Percentiles rank a stretch among this genome's conserved stretches.
These are phyloP conservation scores for Musa beccarii DNA, from an alignment of 176 grass and related monocot species.

Conservation along the genomic window DNA sequence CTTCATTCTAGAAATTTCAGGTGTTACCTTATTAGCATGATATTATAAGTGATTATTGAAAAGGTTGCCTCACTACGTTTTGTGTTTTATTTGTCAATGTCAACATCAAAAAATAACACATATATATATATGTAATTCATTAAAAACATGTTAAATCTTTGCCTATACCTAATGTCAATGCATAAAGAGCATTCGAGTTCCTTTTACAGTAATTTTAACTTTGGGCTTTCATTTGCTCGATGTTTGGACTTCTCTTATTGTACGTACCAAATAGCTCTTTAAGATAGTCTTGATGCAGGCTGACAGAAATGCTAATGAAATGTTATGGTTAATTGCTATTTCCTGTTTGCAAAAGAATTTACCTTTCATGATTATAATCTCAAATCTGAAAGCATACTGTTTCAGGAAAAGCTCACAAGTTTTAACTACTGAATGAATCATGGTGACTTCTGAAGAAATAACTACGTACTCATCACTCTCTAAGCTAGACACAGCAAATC, in stretches of 20 bases:
- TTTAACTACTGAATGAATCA: slow-evolving; percentile 2
- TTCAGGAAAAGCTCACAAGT: slow-evolving; percentile 6
- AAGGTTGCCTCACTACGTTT: no score
- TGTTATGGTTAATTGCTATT: not conserved
- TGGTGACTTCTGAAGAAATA: slow-evolving; percentile 9
- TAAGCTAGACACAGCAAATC: slow-evolving; percentile 9
- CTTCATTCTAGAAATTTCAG: no score
- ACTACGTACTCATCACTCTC: slow-evolving; percentile 15
- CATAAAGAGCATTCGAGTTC: no score
- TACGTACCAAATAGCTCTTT: not conserved
- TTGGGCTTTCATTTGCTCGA: not conserved
- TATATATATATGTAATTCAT: no score
- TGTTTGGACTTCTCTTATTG: not conserved
- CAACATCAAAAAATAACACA: no score
- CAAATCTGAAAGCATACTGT: not conserved
- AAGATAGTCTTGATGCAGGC: not conserved
- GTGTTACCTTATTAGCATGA: no score
- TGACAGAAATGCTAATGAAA: no score
- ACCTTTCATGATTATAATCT: not conserved
- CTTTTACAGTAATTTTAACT: no score
- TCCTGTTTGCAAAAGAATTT: not conserved
- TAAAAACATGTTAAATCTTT: no score
- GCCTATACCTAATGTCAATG: no score
- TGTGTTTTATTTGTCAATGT: no score
- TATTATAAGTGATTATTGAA: no score